phyloP scores from a whole-genome alignment of 1,284 basidiomycete genomes.

The Heterobasidion annosum region DNA sequence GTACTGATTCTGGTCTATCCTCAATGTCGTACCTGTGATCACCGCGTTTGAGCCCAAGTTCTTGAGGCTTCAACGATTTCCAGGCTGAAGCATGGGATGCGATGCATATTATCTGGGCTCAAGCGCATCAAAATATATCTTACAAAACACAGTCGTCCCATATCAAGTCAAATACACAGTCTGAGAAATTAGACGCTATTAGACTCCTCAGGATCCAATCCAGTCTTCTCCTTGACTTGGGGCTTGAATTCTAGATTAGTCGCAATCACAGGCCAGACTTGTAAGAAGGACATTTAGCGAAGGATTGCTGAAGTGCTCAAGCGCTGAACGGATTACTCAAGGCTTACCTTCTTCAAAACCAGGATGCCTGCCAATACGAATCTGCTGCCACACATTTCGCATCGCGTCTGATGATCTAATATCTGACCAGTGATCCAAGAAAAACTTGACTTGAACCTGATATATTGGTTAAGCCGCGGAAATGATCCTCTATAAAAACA shows the following conservation, averaged over 20 bases:
- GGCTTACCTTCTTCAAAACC: slow-evolving; percentile 70
- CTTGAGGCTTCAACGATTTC: too few species aligned
- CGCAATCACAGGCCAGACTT: slow-evolving; percentile 65
- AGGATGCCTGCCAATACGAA: slow-evolving; percentile 70
- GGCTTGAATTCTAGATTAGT: slow-evolving; percentile 57
- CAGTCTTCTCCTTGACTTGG: slow-evolving; percentile 4
- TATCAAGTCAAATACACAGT: too few species aligned
- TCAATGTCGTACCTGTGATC: background rate
- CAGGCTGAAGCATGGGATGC: too few species aligned
- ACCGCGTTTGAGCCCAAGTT: too few species aligned
- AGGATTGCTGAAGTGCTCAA: too few species aligned
- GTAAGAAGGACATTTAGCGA: background rate
- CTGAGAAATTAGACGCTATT: background rate
- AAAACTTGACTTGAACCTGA: slow-evolving; percentile 68
- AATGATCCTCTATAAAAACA: background rate
- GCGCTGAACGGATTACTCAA: too few species aligned
- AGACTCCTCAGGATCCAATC: slow-evolving; percentile 5
- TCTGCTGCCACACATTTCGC: slow-evolving; percentile 78
- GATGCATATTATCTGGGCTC: too few species aligned
- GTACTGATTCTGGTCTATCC: too few species aligned
- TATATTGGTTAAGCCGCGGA: background rate
- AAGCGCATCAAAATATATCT: too few species aligned
- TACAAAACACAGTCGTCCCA: too few species aligned
- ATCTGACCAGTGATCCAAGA: slow-evolving; percentile 74
- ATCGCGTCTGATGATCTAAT: slow-evolving; percentile 76